Percentiles rank a stretch among this genome's conserved stretches.
Evolutionary conservation across 352 stramenopile genomes (phyloP).

Genomic region (Pilasporangium apinafurcum): DNA sequence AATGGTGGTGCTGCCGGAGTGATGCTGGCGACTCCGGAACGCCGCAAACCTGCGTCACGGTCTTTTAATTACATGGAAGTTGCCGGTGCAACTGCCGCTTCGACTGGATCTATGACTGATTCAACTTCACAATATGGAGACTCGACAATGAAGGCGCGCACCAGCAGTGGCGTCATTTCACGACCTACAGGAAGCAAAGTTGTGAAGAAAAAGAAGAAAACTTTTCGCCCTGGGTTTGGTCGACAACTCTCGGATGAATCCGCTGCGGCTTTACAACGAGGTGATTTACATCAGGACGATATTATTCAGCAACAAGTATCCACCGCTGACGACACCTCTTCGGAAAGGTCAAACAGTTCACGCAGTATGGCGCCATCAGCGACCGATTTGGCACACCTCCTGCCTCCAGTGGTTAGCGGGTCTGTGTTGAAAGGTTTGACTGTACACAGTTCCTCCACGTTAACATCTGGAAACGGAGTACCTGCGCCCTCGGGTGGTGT

Average conservation of each 20-base stretch:
- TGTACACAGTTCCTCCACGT: slow-evolving; percentile 23
- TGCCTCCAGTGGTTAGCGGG: slow-evolving; percentile 44
- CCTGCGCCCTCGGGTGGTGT: slow-evolving; percentile 22
- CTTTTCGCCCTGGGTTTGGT: slow-evolving; percentile 76
- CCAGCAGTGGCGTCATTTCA: slow-evolving; percentile 13
- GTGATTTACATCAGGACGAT: slow-evolving; percentile 71
- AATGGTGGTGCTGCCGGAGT: neutral
- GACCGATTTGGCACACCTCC: slow-evolving; percentile 57
- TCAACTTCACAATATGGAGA: slow-evolving; percentile 16
- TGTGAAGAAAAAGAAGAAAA: slow-evolving; percentile 85
- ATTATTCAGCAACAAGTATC: slow-evolving; percentile 34
- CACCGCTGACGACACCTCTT: slow-evolving; percentile 1
- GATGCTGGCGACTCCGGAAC: slow-evolving; percentile 16
- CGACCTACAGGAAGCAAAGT: slow-evolving; percentile 31
- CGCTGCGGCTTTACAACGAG: slow-evolving; percentile 63
- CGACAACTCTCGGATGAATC: slow-evolving; percentile 82
- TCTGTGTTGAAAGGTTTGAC: slow-evolving; percentile 66
- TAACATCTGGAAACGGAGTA: neutral
- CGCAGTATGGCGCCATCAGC: slow-evolving; percentile 25
- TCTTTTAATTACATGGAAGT: slow-evolving; percentile 70
- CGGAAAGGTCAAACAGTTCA: slow-evolving; percentile 19
- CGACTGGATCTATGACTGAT: slow-evolving; percentile 4
- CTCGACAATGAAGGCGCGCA: slow-evolving; percentile 18
- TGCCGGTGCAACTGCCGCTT: slow-evolving; percentile 8
- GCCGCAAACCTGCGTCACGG: slow-evolving; percentile 25